Evolutionary conservation across 192 early-diverging fungal species (phyloP).

Genomic region (Podila epicladia): DNA sequence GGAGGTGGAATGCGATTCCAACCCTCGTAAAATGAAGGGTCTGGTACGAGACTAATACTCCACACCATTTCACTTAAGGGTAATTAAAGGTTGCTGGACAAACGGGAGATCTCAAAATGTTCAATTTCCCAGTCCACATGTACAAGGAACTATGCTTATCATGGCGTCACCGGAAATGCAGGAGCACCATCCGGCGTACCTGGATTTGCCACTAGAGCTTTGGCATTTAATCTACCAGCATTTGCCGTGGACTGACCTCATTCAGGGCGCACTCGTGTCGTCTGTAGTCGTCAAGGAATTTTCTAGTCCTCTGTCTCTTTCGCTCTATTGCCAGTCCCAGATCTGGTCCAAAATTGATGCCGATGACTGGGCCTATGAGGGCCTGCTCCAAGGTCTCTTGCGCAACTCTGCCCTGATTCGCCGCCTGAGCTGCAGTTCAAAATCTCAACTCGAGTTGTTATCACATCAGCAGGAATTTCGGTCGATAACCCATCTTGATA

Average conservation of each 20-base stretch:
- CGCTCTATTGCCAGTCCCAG: constrained; percentile 30
- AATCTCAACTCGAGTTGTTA: constrained; percentile 7
- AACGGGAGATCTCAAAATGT: neutral
- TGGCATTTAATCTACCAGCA: constrained; percentile 26
- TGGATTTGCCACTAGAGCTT: constrained; percentile 22
- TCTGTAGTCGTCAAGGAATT: neutral
- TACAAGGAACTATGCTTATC: no score
- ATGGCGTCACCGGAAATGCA: no score
- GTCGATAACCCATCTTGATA: constrained; percentile 26
- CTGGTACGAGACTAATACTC: no score
- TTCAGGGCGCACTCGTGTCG: constrained; percentile 31
- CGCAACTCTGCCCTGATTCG: constrained; percentile 12
- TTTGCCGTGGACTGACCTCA: constrained; percentile 10
- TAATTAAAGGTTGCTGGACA: neutral
- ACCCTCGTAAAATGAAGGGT: no score
- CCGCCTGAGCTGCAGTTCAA: constrained; percentile 12
- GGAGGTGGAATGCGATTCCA: no score
- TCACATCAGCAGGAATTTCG: constrained; percentile 7
- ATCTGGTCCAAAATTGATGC: constrained; percentile 24
- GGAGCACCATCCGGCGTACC: neutral
- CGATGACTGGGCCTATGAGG: constrained; percentile 32
- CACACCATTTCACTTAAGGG: no score
- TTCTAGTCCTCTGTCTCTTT: constrained; percentile 2
- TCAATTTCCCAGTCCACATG: neutral
- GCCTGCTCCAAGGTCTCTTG: constrained; percentile 16